Percentiles rank a stretch among this genome's conserved stretches.
phyloP scores from a whole-genome alignment of 306 rosid species.

The Quercus ilex region DNA sequence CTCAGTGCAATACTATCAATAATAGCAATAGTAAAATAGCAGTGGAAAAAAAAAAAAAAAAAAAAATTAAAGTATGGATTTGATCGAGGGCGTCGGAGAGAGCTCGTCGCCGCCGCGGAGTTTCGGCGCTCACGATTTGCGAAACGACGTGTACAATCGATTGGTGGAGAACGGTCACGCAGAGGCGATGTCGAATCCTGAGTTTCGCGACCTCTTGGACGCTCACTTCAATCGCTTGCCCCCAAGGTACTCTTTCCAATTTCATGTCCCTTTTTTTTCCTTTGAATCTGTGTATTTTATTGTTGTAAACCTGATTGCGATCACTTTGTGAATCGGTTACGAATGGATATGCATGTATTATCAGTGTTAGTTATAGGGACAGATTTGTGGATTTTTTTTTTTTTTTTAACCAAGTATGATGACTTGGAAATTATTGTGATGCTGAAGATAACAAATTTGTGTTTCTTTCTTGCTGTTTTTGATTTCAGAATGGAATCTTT shows the following conservation, averaged over 20 bases:
- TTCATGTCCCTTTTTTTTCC: neutral
- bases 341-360: neutral
- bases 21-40: neutral
- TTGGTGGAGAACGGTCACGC: conserved; percentile 62
- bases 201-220: conserved; percentile 76
- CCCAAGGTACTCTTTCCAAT: conserved; percentile 49
- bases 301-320: neutral
- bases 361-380: neutral
- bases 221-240: conserved; percentile 97
- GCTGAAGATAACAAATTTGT: neutral
- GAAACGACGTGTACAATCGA: conserved; percentile 78
- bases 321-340: neutral
- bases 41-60: neutral
- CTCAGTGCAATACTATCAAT: neutral
- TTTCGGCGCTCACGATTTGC: conserved; percentile 61
- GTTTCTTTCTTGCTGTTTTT: neutral
- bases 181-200: conserved; percentile 59
- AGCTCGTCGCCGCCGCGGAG: conserved; percentile 89
- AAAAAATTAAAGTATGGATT: conserved; percentile 54
- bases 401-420: neutral
- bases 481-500: neutral
- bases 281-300: neutral
- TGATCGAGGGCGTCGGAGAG: conserved; percentile 92
- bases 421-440: no score
- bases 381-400: neutral